Evolutionary conservation across 2,329 filamentous ascomycete genomes (phyloP), one percentile per base, ranked within the genome.

Genomic region (Verticillium longisporum): DNA sequence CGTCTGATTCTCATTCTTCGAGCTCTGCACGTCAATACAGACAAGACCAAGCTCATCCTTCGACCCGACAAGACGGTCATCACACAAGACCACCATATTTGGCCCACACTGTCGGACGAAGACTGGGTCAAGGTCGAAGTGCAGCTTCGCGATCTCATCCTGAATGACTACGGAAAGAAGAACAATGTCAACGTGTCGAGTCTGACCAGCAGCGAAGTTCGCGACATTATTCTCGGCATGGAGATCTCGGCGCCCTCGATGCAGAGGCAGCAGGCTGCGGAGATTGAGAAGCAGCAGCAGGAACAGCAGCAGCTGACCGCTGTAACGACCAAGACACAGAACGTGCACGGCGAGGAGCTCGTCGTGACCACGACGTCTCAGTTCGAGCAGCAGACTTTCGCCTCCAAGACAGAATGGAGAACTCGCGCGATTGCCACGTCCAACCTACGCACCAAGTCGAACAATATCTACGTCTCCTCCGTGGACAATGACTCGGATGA

Each of bases 91-190:
- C 95, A 99, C 77, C 95, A 99, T 74, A 99, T 99, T 72, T 99
- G 95, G 95, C 95, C 95, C 1, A 89, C 92, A 0, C 79, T 99
- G 60, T 88, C 91, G 0, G 95, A 99, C 66, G 95, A 99, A 69
- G 93, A 97, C 65, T 99, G 95, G 95, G 95, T 99, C 77, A 97
- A 97, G 85, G 92, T 99, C n/a, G 95, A 99, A 81, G 92, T 92
- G 55, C 91, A 96, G 72, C 81, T 99, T 53, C 89, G 95, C 74
- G 95, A 99, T 80, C 80, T 99, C 66, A 99, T 99, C 69, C 74
- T 99, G 67, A 97, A 98, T 68, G 95, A 99, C 73, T 99, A 99
- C 73, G 95, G 95, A 72, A 99, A 98, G 85, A 99, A 99, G 85
- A 99, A 99, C 81, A 99, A 98, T 68, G 95, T 99, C 80, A 99